Percentiles rank a stretch among this genome's conserved stretches.
phyloP scores from a whole-genome alignment of 352 stramenopile species.

The Plasmopara viticola region DNA sequence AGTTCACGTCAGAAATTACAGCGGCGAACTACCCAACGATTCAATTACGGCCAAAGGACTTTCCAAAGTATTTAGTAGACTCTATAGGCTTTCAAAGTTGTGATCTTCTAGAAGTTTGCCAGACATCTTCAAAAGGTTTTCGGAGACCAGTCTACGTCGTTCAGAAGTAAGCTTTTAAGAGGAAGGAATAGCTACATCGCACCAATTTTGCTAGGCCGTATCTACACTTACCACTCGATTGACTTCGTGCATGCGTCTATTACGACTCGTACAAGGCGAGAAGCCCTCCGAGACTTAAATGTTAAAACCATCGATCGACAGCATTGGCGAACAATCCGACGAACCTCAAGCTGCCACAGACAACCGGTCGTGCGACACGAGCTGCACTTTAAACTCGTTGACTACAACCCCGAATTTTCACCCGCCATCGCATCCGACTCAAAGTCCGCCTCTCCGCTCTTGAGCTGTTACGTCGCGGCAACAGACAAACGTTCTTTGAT shows the following conservation, averaged over 20 bases:
- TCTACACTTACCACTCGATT: conserved; percentile 27
- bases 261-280: conserved; percentile 17
- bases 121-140: conserved; percentile 72
- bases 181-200: neutral
- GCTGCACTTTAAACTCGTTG: neutral
- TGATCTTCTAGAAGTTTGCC: conserved; percentile 67
- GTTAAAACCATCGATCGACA: conserved; percentile 15
- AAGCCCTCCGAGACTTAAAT: conserved; percentile 8
- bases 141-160: conserved; percentile 68
- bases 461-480: conserved; percentile 26
- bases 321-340: conserved; percentile 7
- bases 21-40: conserved; percentile 66
- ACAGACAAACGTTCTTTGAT: neutral
- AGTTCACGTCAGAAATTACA: conserved; percentile 76
- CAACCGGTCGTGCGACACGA: neutral
- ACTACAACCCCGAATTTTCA: neutral
- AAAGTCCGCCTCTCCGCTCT: conserved; percentile 48
- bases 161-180: conserved; percentile 35
- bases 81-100: conserved; percentile 60
- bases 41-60: conserved; percentile 67
- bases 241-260: conserved; percentile 30
- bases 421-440: conserved; percentile 3
- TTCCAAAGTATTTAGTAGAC: conserved; percentile 47
- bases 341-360: conserved; percentile 14
- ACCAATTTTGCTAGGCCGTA: conserved; percentile 13